Evolutionary conservation across 306 rosid genomes (phyloP).

Genomic region (Rosa chinensis): DNA sequence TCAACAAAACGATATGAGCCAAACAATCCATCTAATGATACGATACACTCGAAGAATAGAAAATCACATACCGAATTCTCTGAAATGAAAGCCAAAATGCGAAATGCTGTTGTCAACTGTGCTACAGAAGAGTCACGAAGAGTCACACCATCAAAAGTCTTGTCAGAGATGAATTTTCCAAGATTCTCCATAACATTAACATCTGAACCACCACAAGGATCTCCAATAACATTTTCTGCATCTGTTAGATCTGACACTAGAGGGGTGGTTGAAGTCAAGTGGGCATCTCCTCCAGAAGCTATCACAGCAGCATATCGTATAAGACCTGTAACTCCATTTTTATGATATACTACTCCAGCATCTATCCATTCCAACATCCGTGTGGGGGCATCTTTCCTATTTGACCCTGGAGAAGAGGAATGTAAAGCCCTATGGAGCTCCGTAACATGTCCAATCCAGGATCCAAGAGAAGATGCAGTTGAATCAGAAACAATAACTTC

Average conservation of each 20-base stretch:
- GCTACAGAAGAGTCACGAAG: slow-evolving; percentile 90
- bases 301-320: slow-evolving; percentile 86
- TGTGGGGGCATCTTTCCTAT: slow-evolving; percentile 94
- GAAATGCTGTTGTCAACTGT: slow-evolving; percentile 89
- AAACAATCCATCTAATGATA: slow-evolving; percentile 18
- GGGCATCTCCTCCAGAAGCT: slow-evolving; percentile 98
- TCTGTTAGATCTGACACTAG: slow-evolving; percentile 87
- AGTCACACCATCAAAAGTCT: slow-evolving; percentile 85
- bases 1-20: slow-evolving; percentile 31
- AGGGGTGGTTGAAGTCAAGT: slow-evolving; percentile 65
- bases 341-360: slow-evolving; percentile 88
- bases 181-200: slow-evolving; percentile 95
- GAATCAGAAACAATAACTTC: slow-evolving; percentile 95
- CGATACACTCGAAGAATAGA: background rate
- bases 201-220: slow-evolving; percentile 69
- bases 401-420: slow-evolving; percentile 92
- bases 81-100: slow-evolving; percentile 92
- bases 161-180: slow-evolving; percentile 79
- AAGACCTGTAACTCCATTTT: slow-evolving; percentile 88
- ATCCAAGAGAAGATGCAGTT: slow-evolving; percentile 74
- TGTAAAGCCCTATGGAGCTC: slow-evolving; percentile 87
- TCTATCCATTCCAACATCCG: slow-evolving; percentile 97
- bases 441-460: slow-evolving; percentile 89
- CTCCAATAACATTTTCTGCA: slow-evolving; percentile 81
- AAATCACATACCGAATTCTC: slow-evolving; percentile 78